Evolutionary conservation across 805 yeast genomes (phyloP).

Genomic region (Maudiozyma barnettii): DNA sequence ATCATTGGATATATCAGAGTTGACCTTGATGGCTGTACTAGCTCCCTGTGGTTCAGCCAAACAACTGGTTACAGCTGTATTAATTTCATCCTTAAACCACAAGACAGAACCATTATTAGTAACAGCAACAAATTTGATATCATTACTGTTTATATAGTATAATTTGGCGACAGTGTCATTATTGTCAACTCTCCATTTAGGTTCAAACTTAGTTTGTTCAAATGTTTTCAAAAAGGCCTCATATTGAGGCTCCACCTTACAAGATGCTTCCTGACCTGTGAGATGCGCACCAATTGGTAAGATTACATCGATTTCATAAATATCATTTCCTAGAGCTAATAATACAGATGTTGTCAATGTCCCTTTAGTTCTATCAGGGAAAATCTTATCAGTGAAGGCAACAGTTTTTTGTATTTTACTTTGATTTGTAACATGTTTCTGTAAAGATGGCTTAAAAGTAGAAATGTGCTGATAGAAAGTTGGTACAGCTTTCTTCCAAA

Average conservation of each 20-base stretch:
- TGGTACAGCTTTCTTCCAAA: slow-evolving; percentile 81
- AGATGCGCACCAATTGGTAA: slow-evolving; percentile 23
- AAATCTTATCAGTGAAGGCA: slow-evolving; percentile 18
- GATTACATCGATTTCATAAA: slow-evolving; percentile 21
- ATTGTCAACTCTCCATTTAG: slow-evolving; percentile 20
- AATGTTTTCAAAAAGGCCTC: slow-evolving; percentile 10
- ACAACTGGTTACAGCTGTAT: slow-evolving; percentile 11
- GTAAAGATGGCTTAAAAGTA: slow-evolving; percentile 30
- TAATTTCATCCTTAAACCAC: slow-evolving; percentile 24
- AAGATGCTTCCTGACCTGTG: not conserved
- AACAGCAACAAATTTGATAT: slow-evolving; percentile 27
- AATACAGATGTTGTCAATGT: slow-evolving; percentile 17
- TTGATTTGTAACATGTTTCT: slow-evolving; percentile 15
- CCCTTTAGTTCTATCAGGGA: slow-evolving; percentile 23
- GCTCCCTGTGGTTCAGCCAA: not conserved
- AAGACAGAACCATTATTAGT: slow-evolving; percentile 24
- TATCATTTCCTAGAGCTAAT: slow-evolving; percentile 21
- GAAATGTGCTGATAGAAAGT: slow-evolving; percentile 43
- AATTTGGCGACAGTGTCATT: slow-evolving; percentile 22
- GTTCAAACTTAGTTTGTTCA: slow-evolving; percentile 11
- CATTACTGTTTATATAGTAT: slow-evolving; percentile 11
- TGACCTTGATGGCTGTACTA: slow-evolving; percentile 3
- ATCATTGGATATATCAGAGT: slow-evolving; percentile 19
- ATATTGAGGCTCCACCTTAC: slow-evolving; percentile 30
- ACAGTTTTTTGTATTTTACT: slow-evolving; percentile 16